Evolutionary conservation across 2,329 filamentous ascomycete species (phyloP).

Genomic region (Fusarium temperatum): DNA sequence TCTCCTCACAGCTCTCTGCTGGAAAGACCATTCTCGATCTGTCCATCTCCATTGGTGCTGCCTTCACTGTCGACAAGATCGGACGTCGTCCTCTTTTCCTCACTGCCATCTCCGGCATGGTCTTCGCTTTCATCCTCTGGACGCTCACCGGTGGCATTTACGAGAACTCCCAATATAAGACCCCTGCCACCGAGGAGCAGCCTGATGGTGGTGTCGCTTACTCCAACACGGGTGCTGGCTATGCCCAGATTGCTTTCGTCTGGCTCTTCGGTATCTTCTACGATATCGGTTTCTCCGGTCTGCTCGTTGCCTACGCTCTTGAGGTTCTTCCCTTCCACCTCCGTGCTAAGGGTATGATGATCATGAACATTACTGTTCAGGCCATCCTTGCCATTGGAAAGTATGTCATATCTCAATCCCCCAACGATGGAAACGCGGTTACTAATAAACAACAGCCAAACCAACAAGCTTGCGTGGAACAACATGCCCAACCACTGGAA

Average conservation of each 20-base stretch:
- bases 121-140: slow-evolving; percentile 58
- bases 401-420: slow-evolving; percentile 48
- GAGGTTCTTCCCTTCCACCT: slow-evolving; percentile 68
- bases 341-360: slow-evolving; percentile 68
- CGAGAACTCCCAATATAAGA: slow-evolving; percentile 51
- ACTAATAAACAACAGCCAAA: slow-evolving; percentile 55
- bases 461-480: slow-evolving; percentile 71
- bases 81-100: slow-evolving; percentile 65
- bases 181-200: slow-evolving; percentile 24
- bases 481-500: slow-evolving; percentile 69
- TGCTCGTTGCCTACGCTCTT: slow-evolving; percentile 66
- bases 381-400: slow-evolving; percentile 69
- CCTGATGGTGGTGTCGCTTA: slow-evolving; percentile 40
- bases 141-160: slow-evolving; percentile 63
- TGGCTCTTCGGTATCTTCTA: slow-evolving; percentile 69
- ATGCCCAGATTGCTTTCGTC: slow-evolving; percentile 65
- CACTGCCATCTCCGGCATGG: slow-evolving; percentile 58
- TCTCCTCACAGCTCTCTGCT: slow-evolving; percentile 50
- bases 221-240: slow-evolving; percentile 57
- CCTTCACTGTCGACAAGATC: slow-evolving; percentile 59
- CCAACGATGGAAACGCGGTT: neutral
- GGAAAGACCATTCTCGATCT: slow-evolving; percentile 69
- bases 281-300: slow-evolving; percentile 67
- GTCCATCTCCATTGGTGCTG: slow-evolving; percentile 63
- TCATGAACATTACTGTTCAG: slow-evolving; percentile 72